phyloP scores from a whole-genome alignment of 2,329 filamentous ascomycete genomes.

The Aspergillus niger region DNA sequence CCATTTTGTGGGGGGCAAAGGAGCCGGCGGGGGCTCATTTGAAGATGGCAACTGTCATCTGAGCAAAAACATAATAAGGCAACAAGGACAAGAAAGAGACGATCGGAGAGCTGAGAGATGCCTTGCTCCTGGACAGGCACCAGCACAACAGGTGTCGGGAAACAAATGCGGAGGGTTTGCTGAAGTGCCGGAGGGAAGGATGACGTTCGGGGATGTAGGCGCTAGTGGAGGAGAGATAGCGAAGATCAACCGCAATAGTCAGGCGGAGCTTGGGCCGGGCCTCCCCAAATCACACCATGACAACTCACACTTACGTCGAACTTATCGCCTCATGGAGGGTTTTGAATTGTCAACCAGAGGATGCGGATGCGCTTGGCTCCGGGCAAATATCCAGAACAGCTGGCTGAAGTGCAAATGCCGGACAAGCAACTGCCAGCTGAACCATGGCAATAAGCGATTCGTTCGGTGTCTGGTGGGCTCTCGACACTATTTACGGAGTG shows the following conservation, averaged over 20 bases:
- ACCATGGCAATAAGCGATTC: background rate
- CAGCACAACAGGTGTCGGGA: constrained; percentile 3
- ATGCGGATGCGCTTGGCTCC: background rate
- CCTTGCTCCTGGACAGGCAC: background rate
- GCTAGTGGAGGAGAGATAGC: constrained; percentile 21
- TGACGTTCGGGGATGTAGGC: constrained; percentile 34
- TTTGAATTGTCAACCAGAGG: background rate
- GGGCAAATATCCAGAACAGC: background rate
- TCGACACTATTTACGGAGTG: background rate
- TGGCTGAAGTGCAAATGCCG: background rate
- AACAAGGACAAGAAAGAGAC: constrained; percentile 10
- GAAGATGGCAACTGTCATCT: constrained; percentile 29
- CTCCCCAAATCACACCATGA: constrained; percentile 22
- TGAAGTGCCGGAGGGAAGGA: constrained; percentile 20
- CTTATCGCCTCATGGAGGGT: constrained; percentile 1
- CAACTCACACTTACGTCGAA: constrained; percentile 22
- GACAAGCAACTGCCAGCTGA: background rate
- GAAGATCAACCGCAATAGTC: constrained; percentile 26
- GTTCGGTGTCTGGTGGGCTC: background rate
- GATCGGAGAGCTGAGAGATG: constrained; percentile 7
- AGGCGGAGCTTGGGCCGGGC: constrained; percentile 25
- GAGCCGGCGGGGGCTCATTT: constrained; percentile 37
- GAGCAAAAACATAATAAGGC: constrained; percentile 25
- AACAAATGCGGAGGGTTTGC: constrained; percentile 19
- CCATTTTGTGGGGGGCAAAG: constrained; percentile 55